phyloP scores from a whole-genome alignment of 768 basidiomycete species.

The Rhodotorula sphaerocarpa region DNA sequence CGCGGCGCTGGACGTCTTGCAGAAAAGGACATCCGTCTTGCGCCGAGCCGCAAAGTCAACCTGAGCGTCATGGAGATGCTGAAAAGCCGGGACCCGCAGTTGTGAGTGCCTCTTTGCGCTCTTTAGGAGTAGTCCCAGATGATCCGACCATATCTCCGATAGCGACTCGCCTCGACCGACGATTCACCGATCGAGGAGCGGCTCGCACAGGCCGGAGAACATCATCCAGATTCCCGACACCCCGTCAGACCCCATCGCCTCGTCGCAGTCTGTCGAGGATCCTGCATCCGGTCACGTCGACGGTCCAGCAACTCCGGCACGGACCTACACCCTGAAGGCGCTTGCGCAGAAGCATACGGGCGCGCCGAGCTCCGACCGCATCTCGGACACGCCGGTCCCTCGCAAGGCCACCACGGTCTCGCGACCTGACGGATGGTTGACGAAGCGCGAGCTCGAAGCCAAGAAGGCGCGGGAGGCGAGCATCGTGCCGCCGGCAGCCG shows the following conservation, averaged over 20 bases:
- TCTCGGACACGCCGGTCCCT: conserved; percentile 2
- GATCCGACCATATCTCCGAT: too few relatives aligned
- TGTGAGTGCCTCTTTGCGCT: neutral
- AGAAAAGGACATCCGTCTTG: conserved; percentile 9
- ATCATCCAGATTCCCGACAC: too few relatives aligned
- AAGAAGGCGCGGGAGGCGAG: too few relatives aligned
- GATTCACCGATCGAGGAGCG: too few relatives aligned
- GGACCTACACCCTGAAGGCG: too few relatives aligned
- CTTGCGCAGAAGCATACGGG: conserved; percentile 15
- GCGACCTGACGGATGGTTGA: too few relatives aligned
- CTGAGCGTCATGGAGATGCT: neutral
- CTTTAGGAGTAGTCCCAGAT: neutral
- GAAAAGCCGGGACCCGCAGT: too few relatives aligned
- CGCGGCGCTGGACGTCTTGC: neutral
- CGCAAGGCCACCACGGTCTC: too few relatives aligned
- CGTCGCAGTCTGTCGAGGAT: neutral
- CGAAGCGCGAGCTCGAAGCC: too few relatives aligned
- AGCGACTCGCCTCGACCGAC: too few relatives aligned
- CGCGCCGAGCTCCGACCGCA: neutral
- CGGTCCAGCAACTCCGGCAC: too few relatives aligned
- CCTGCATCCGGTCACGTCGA: neutral
- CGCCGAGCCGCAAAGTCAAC: neutral
- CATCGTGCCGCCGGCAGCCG: neutral
- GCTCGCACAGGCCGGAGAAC: too few relatives aligned
- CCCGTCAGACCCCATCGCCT: conserved; percentile 4